phyloP scores from a whole-genome alignment of 495 filamentous ascomycete genomes.

The Trichocladium uniseriatum region DNA sequence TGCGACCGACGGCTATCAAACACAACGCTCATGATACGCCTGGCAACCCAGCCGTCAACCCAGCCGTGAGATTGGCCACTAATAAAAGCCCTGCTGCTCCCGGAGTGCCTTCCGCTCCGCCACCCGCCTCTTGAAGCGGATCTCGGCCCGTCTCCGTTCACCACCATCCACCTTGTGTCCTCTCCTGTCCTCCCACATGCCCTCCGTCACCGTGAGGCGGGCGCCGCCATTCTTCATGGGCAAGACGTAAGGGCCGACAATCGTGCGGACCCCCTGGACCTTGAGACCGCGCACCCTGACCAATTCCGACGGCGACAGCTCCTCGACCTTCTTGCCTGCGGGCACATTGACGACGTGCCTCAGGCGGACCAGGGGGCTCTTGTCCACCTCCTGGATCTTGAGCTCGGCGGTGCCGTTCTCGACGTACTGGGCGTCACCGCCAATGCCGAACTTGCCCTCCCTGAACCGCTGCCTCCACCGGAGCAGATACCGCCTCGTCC shows the following conservation, averaged over 20 bases:
- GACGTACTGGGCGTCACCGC: conserved; percentile 67
- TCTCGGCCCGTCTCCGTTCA: conserved; percentile 78
- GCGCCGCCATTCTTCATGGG: conserved; percentile 58
- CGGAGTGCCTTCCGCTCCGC: conserved; percentile 39
- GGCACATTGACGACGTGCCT: conserved; percentile 63
- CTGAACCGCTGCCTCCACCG: conserved; percentile 79
- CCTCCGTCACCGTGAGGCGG: conserved; percentile 60
- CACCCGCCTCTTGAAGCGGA: conserved; percentile 50
- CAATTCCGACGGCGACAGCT: conserved; percentile 31
- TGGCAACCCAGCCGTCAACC: conserved; percentile 1
- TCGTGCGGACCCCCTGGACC: conserved; percentile 52
- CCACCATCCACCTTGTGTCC: conserved; percentile 94
- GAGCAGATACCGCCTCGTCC: conserved; percentile 71
- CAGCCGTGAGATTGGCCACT: background rate
- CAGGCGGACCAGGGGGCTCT: conserved; percentile 10
- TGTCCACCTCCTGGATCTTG: conserved; percentile 53
- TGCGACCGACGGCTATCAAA: background rate
- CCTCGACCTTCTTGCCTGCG: conserved; percentile 38
- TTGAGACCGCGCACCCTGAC: conserved; percentile 53
- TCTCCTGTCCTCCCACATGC: conserved; percentile 76
- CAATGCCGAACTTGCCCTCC: conserved; percentile 62
- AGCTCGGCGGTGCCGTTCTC: conserved; percentile 62
- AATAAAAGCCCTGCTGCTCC: conserved; percentile 27
- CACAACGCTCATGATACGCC: background rate
- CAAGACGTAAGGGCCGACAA: conserved; percentile 60